phyloP scores from a whole-genome alignment of 2,329 filamentous ascomycete genomes.

The Cladophialophora exuberans region DNA sequence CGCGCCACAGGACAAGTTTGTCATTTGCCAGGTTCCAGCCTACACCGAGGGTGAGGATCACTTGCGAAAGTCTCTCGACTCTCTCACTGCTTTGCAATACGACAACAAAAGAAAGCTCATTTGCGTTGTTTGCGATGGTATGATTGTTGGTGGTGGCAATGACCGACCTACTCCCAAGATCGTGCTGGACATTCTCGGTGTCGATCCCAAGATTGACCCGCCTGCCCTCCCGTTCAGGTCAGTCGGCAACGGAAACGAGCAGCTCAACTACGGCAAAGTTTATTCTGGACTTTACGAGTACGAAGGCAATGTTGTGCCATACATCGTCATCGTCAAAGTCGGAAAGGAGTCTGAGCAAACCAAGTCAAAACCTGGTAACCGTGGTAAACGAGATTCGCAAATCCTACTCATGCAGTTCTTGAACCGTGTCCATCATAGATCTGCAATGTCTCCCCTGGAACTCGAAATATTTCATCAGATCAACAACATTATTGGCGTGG shows the following conservation, averaged over 20 bases:
- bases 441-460: slow-evolving; percentile 93
- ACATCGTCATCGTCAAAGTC: slow-evolving; percentile 93
- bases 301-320: slow-evolving; percentile 96
- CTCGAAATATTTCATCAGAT: slow-evolving; percentile 99
- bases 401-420: slow-evolving; percentile 96
- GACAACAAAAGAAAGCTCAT: slow-evolving; percentile 99
- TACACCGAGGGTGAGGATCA: slow-evolving; percentile 99
- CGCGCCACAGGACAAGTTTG: slow-evolving; percentile 93
- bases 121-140: slow-evolving; percentile 93
- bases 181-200: slow-evolving; percentile 93
- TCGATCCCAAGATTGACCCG: slow-evolving; percentile 95
- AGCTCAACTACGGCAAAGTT: slow-evolving; percentile 97
- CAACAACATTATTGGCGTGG: slow-evolving; percentile 98
- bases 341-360: slow-evolving; percentile 93
- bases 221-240: slow-evolving; percentile 93
- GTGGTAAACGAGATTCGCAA: slow-evolving; percentile 97
- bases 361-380: slow-evolving; percentile 93
- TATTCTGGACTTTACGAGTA: slow-evolving; percentile 98
- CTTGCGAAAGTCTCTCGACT: slow-evolving; percentile 88
- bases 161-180: slow-evolving; percentile 97
- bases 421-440: slow-evolving; percentile 92
- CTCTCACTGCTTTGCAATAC: slow-evolving; percentile 89
- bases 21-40: slow-evolving; percentile 96
- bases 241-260: slow-evolving; percentile 82
- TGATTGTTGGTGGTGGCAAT: slow-evolving; percentile 94